A percentile compares a stretch with the other conserved stretches of the same genome.
These are phyloP conservation scores for Hyphopichia khmerensis DNA, from an alignment of 1,139 yeast genomes.

Conservation along the genomic window DNA sequence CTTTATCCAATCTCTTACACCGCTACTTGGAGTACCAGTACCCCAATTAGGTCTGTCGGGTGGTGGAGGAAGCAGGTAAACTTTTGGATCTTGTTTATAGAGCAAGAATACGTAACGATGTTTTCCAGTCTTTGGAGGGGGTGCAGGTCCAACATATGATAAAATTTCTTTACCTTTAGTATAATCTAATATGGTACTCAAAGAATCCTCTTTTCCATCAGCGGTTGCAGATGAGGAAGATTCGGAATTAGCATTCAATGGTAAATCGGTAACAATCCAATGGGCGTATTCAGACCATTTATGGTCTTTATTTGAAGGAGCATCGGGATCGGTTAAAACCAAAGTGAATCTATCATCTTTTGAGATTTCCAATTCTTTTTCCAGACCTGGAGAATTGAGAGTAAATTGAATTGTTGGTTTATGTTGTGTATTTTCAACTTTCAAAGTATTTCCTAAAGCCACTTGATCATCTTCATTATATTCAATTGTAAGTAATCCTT, in stretches of 20 bases:
- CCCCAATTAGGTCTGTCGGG: conserved; percentile 83
- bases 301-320: conserved; percentile 78
- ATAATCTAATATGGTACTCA: conserved; percentile 36
- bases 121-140: conserved; percentile 78
- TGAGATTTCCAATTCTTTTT: conserved; percentile 38
- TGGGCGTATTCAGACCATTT: conserved; percentile 90
- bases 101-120: conserved; percentile 80
- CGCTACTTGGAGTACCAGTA: conserved; percentile 70
- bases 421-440: conserved; percentile 62
- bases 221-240: conserved; percentile 10
- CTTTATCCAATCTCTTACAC: conserved; percentile 73
- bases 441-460: conserved; percentile 74
- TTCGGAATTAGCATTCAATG: conserved; percentile 33
- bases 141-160: conserved; percentile 75
- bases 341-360: conserved; percentile 63
- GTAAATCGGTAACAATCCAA: conserved; percentile 67
- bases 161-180: conserved; percentile 37
- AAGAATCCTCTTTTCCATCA: conserved; percentile 22
- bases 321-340: conserved; percentile 90
- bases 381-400: conserved; percentile 45
- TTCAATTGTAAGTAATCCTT: conserved; percentile 47
- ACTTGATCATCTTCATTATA: conserved; percentile 60
- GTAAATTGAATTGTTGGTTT: conserved; percentile 69
- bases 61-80: conserved; percentile 37
- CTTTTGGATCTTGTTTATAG: conserved; percentile 58